Percentiles rank a stretch among this genome's conserved stretches.
Conservation (phyloP, 2,329 filamentous ascomycete species). For the Thermothelomyces thermophilus region DNA sequence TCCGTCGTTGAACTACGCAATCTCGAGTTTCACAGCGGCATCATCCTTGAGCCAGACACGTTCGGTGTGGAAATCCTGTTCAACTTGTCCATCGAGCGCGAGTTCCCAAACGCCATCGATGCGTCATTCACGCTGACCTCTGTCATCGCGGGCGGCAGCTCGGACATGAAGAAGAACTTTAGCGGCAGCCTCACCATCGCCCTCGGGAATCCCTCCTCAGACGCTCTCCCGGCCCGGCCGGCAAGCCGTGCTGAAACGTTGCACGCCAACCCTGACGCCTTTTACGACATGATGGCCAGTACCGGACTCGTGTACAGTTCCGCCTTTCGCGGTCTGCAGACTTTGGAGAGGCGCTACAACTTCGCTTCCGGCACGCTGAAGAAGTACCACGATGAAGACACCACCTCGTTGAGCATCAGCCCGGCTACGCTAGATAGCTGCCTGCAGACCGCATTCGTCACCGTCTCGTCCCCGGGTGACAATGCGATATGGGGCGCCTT, state of each 20-base stretch:
- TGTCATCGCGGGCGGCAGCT: conserved; percentile 28
- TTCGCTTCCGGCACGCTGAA: conserved; percentile 31
- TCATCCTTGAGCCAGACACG: conserved; percentile 30
- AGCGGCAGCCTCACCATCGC: conserved; percentile 28
- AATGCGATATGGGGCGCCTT: conserved; percentile 38
- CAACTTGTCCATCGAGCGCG: conserved; percentile 26
- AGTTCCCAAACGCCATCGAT: conserved; percentile 23
- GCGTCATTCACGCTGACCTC: conserved; percentile 33
- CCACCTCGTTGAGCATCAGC: conserved; percentile 32
- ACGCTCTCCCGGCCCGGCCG: conserved; percentile 27
- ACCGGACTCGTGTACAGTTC: conserved; percentile 35
- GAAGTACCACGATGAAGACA: conserved; percentile 32
- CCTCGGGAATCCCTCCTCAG: conserved; percentile 26
- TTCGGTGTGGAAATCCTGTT: conserved; percentile 35
- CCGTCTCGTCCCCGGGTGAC: conserved; percentile 36
- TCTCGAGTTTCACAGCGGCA: conserved; percentile 30
- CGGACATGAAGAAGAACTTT: conserved; percentile 34
- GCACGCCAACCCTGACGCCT: conserved; percentile 28
- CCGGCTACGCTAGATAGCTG: conserved; percentile 38
- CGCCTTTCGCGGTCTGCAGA: conserved; percentile 32
- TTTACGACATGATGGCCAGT: conserved; percentile 37
- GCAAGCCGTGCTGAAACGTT: conserved; percentile 29
- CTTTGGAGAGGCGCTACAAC: conserved; percentile 32
- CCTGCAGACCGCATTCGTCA: conserved; percentile 37
- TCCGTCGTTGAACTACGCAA: conserved; percentile 30